Evolutionary conservation across 805 yeast genomes (phyloP).

Genomic region (Cyberlindnera saturnus): DNA sequence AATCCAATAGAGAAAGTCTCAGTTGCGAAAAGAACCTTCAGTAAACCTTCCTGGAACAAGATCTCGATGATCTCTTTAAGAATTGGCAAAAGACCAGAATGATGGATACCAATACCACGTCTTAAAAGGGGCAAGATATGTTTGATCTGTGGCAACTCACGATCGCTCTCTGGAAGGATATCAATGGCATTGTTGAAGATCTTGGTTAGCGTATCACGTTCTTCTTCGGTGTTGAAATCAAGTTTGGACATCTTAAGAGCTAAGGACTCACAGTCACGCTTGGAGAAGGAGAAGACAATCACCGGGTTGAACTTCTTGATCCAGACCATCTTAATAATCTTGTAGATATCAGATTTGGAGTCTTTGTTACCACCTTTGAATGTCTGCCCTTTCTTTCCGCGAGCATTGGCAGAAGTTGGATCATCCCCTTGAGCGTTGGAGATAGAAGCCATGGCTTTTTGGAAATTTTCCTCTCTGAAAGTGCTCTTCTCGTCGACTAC

Average conservation of each 20-base stretch:
- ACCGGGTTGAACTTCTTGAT: constrained; percentile 94
- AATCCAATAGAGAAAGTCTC: constrained; percentile 98
- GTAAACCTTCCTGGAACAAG: constrained; percentile 91
- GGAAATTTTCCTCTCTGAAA: constrained; percentile 96
- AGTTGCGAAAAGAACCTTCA: constrained; percentile 93
- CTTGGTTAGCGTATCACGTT: constrained; percentile 83
- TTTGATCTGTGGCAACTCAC: constrained; percentile 90
- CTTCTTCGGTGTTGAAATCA: constrained; percentile 91
- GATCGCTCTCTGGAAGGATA: constrained; percentile 82
- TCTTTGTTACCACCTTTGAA: constrained; percentile 82
- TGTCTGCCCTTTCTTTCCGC: constrained; percentile 73
- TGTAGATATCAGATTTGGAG: constrained; percentile 79
- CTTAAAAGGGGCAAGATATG: constrained; percentile 82
- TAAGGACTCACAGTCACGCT: constrained; percentile 91
- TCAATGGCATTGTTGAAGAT: constrained; percentile 88
- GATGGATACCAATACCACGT: constrained; percentile 98
- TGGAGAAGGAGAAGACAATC: constrained; percentile 95
- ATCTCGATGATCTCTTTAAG: constrained; percentile 93
- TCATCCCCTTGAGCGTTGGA: constrained; percentile 81
- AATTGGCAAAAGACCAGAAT: constrained; percentile 91
- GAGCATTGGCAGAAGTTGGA: constrained; percentile 55
- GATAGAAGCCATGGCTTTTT: constrained; percentile 94
- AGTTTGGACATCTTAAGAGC: constrained; percentile 94
- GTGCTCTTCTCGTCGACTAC: constrained; percentile 97
- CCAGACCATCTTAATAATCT: constrained; percentile 97